These are phyloP conservation scores for Mycena rebaudengoi DNA, from an alignment of 768 basidiomycete genomes.

Conservation along the genomic window DNA sequence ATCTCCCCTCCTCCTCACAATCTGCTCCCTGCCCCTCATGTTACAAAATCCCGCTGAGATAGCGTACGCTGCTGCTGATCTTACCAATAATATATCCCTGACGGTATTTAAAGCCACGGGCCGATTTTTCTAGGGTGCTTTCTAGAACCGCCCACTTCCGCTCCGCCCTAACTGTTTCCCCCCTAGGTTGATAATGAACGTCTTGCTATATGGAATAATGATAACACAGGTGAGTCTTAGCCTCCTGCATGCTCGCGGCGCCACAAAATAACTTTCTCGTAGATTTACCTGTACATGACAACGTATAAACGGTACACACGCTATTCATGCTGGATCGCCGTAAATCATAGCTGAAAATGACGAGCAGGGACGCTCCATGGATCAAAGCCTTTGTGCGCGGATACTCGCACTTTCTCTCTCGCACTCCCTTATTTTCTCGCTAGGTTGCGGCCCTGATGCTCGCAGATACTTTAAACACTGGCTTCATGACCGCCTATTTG, in stretches of 20 bases:
- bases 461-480: slow-evolving; percentile 49
- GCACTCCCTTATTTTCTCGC: not conserved
- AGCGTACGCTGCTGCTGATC: slow-evolving; percentile 12
- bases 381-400: slow-evolving; percentile 27
- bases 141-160: not conserved
- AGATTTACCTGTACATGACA: slow-evolving; percentile 32
- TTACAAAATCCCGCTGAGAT: slow-evolving; percentile 22
- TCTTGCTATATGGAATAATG: slow-evolving; percentile 34
- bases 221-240: slow-evolving; percentile 16
- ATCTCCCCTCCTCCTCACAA: slow-evolving; percentile 11
- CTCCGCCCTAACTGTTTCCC: not conserved
- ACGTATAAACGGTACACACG: slow-evolving; percentile 27
- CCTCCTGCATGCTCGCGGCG: not conserved
- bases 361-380: slow-evolving; percentile 20
- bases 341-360: slow-evolving; percentile 6
- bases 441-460: slow-evolving; percentile 46
- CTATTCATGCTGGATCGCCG: not conserved
- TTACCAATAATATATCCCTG: not conserved
- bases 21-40: not conserved
- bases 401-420: too few relatives aligned
- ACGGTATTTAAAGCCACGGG: slow-evolving; percentile 12
- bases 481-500: slow-evolving; percentile 39
- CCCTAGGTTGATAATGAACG: slow-evolving; percentile 23
- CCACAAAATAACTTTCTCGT: not conserved
- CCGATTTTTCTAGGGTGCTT: slow-evolving; percentile 23